A percentile compares a stretch with the other conserved stretches of the same genome.
Evolutionary conservation across 345 rosid species (phyloP).

Genomic region (Noccaea bulbosa): DNA sequence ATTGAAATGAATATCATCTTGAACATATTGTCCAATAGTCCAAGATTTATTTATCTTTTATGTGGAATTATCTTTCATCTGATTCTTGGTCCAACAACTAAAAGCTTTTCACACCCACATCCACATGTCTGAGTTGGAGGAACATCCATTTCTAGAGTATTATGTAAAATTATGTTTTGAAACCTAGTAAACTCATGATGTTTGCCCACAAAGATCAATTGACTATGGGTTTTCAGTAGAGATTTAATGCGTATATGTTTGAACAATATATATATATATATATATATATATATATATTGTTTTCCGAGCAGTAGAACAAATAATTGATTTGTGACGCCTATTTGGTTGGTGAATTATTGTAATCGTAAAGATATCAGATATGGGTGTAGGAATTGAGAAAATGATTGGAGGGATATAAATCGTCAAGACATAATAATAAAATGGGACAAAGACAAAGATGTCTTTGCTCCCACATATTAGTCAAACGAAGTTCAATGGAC

Average conservation of each 20-base stretch:
- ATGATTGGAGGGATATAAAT: slow-evolving; percentile 27
- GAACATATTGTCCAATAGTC: background rate
- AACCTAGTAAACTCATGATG: background rate
- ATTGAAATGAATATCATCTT: background rate
- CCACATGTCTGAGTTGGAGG: background rate
- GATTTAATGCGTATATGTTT: background rate
- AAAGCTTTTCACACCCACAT: background rate
- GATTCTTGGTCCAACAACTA: too few relatives aligned
- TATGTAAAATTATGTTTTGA: background rate
- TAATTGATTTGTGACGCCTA: slow-evolving; percentile 16
- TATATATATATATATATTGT: too few relatives aligned
- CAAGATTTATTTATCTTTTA: background rate
- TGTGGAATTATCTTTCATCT: too few relatives aligned
- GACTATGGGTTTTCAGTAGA: background rate
- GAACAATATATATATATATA: too few relatives aligned
- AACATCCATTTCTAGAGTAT: background rate
- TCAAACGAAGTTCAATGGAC: slow-evolving; percentile 31
- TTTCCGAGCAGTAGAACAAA: slow-evolving; percentile 5
- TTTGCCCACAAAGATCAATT: slow-evolving; percentile 12
- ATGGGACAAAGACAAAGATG: slow-evolving; percentile 29
- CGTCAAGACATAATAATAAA: slow-evolving; percentile 26
- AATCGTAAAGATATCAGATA: slow-evolving; percentile 20
- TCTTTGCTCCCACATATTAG: slow-evolving; percentile 14
- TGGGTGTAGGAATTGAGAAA: background rate
- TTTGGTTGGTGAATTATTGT: slow-evolving; percentile 28